phyloP scores from a whole-genome alignment of 352 stramenopile species.

The Phytophthora chlamydospora region DNA sequence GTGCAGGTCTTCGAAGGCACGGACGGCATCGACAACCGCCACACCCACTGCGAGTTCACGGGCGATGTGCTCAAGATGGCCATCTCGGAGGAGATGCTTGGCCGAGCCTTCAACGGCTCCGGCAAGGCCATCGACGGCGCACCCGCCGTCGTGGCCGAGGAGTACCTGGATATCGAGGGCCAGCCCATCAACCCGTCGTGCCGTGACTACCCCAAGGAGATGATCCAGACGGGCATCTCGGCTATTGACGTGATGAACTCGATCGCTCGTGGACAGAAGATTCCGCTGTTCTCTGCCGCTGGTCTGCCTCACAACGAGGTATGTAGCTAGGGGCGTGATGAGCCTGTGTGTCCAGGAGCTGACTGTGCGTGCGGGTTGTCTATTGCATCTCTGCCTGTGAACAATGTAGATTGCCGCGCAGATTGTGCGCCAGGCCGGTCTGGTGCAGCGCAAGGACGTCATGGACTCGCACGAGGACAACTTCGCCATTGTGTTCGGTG shows the following conservation, averaged over 20 bases:
- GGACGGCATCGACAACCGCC: constrained; percentile 98
- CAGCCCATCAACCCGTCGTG: constrained; percentile 99
- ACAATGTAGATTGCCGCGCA: constrained; percentile 93
- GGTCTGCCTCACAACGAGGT: constrained; percentile 98
- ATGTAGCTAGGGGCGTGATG: neutral
- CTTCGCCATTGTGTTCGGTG: constrained; percentile 99
- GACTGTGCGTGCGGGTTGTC: constrained; percentile 8
- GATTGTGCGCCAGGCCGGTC: constrained; percentile 98
- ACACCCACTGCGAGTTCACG: constrained; percentile 99
- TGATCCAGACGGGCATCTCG: constrained; percentile 99
- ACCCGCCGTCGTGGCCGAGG: constrained; percentile 97
- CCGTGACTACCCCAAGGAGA: constrained; percentile 99
- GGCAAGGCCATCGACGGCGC: constrained; percentile 98
- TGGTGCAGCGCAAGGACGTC: constrained; percentile 98
- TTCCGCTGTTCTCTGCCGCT: constrained; percentile 98
- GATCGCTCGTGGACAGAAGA: constrained; percentile 99
- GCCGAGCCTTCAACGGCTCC: constrained; percentile 97
- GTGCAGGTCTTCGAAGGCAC: constrained; percentile 99
- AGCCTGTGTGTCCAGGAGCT: neutral
- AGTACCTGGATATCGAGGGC: constrained; percentile 99
- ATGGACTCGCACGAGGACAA: constrained; percentile 99
- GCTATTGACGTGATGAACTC: constrained; percentile 99
- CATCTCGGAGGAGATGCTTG: constrained; percentile 99
- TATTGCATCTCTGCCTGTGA: neutral
- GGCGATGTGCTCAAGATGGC: constrained; percentile 99